Conservation (phyloP, 108 stramenopile species). For the Skeletonema tropicum region DNA sequence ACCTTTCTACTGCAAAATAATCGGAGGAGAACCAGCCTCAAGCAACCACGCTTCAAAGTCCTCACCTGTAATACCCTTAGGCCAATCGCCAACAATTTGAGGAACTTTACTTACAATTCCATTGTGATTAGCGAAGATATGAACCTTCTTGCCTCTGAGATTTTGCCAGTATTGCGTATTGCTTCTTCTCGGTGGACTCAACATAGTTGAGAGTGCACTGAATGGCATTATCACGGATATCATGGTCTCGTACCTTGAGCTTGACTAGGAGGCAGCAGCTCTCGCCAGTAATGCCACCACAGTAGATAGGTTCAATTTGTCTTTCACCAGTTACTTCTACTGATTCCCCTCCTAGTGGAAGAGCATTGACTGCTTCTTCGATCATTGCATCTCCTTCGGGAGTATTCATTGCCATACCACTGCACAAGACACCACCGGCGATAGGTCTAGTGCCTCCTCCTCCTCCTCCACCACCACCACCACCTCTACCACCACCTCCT, state of each 20-base stretch:
- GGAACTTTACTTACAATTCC: neutral
- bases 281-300: neutral
- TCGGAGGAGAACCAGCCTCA: neutral
- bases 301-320: neutral
- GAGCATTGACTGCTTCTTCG: neutral
- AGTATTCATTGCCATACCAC: neutral
- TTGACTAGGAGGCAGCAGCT: neutral
- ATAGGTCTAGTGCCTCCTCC: too few relatives aligned
- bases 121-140: neutral
- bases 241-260: neutral
- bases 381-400: neutral
- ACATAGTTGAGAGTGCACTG: neutral
- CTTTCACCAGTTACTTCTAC: neutral
- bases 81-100: neutral
- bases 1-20: conserved; percentile 3
- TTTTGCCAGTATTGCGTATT: neutral
- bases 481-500: too few relatives aligned
- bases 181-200: neutral
- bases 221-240: neutral
- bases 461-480: too few relatives aligned
- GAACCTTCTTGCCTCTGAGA: neutral
- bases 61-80: neutral
- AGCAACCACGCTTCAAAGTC: neutral
- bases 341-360: neutral
- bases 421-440: neutral